phyloP scores from a whole-genome alignment of 2,329 filamentous ascomycete species.

The Tolypocladium pustulatum region DNA sequence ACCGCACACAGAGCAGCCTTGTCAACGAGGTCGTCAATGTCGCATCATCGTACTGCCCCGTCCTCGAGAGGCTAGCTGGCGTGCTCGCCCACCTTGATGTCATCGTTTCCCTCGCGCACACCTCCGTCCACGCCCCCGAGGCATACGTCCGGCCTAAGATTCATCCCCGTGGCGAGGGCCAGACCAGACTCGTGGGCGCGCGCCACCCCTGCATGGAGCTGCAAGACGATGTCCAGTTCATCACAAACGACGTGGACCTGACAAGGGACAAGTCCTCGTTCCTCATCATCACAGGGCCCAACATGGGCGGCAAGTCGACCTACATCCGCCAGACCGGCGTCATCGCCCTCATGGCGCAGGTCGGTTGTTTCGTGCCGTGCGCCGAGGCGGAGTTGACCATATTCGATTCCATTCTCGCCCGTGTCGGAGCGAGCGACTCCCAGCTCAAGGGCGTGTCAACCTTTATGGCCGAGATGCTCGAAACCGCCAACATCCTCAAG shows the following conservation, averaged over 20 bases:
- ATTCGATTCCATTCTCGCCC: conserved; percentile 92
- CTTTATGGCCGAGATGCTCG: conserved; percentile 99
- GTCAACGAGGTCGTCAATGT: conserved; percentile 90
- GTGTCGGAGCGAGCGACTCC: conserved; percentile 90
- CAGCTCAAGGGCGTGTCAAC: conserved; percentile 97
- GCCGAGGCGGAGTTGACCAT: conserved; percentile 83
- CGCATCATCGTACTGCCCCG: conserved; percentile 87
- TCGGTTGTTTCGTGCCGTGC: conserved; percentile 93
- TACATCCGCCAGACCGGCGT: conserved; percentile 97
- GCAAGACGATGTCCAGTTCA: conserved; percentile 97
- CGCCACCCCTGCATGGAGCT: conserved; percentile 97
- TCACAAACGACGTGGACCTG: conserved; percentile 90
- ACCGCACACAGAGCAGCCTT: conserved; percentile 81
- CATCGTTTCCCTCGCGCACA: conserved; percentile 86
- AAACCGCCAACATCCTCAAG: conserved; percentile 97
- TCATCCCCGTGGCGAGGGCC: conserved; percentile 76
- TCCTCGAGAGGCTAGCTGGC: conserved; percentile 79
- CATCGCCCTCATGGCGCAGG: conserved; percentile 92
- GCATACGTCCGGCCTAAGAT: conserved; percentile 88
- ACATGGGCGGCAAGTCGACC: conserved; percentile 98
- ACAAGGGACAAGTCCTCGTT: conserved; percentile 74
- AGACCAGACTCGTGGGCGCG: conserved; percentile 83
- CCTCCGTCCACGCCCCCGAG: conserved; percentile 83
- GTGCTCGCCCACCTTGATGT: conserved; percentile 92
- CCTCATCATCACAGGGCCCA: conserved; percentile 92